Conservation (phyloP, 495 filamentous ascomycete species). For the Achaetomiella virescens region DNA sequence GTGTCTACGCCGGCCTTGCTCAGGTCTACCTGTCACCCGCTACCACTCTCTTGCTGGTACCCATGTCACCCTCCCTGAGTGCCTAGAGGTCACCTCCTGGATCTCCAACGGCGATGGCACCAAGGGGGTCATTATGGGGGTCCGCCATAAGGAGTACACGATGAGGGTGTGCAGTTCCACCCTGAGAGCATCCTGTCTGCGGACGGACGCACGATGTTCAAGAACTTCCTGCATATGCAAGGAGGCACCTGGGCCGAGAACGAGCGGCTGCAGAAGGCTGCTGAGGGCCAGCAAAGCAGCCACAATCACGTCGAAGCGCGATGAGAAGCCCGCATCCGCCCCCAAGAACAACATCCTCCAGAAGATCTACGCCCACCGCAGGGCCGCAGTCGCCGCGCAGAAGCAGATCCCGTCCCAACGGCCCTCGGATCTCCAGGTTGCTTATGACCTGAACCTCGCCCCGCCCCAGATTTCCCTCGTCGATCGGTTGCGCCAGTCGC, state of each 20-base stretch:
- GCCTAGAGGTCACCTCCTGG: constrained; percentile 88
- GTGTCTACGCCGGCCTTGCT: constrained; percentile 72
- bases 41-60: constrained; percentile 97
- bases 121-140: constrained; percentile 88
- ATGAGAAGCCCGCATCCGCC: constrained; percentile 25
- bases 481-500: constrained; percentile 68
- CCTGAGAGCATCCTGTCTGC: constrained; percentile 94
- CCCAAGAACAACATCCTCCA: constrained; percentile 82
- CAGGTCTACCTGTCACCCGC: constrained; percentile 78
- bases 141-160: constrained; percentile 82
- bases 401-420: constrained; percentile 81
- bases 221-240: constrained; percentile 81
- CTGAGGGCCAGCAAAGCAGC: constrained; percentile 12
- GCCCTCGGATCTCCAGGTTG: constrained; percentile 76
- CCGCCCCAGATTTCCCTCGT: constrained; percentile 83
- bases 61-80: constrained; percentile 77
- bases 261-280: constrained; percentile 44
- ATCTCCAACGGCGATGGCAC: constrained; percentile 58
- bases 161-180: constrained; percentile 97
- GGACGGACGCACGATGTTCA: constrained; percentile 80
- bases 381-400: constrained; percentile 68
- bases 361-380: constrained; percentile 83
- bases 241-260: constrained; percentile 89
- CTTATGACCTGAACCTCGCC: constrained; percentile 74
- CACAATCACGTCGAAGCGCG: not conserved